phyloP scores from a whole-genome alignment of 1,139 yeast species.

The Yamadazyma epiphylla region DNA sequence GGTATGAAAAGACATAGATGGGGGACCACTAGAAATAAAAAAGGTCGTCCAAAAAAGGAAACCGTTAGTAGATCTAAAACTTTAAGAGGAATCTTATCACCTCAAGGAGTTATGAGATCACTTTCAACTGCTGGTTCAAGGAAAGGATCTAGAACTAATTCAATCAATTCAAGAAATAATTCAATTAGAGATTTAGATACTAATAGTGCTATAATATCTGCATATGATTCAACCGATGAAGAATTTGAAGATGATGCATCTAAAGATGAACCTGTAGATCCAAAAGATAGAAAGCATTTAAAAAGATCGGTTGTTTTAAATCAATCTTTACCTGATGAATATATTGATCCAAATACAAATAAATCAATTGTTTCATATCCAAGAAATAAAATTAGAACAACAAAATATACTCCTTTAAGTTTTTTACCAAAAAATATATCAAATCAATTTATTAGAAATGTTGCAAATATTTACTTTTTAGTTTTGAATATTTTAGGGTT shows the following conservation, averaged over 20 bases:
- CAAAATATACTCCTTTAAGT: conserved; percentile 88
- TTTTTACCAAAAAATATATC: conserved; percentile 82
- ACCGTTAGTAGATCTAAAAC: conserved; percentile 47
- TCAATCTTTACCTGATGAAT: conserved; percentile 60
- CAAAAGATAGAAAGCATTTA: conserved; percentile 37
- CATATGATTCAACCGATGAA: conserved; percentile 27
- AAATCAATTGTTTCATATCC: conserved; percentile 33
- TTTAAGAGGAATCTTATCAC: conserved; percentile 27
- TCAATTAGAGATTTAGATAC: conserved; percentile 14
- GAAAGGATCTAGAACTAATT: conserved; percentile 5
- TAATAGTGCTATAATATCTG: conserved; percentile 16
- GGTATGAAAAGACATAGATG: conserved; percentile 74
- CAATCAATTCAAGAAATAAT: conserved; percentile 6
- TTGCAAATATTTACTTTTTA: conserved; percentile 87
- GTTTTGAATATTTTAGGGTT: conserved; percentile 79
- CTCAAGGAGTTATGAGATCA: conserved; percentile 10
- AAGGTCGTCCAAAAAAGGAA: conserved; percentile 58
- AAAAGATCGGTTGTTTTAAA: conserved; percentile 65
- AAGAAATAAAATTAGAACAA: conserved; percentile 73
- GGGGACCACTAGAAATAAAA: conserved; percentile 83
- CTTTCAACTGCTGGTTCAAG: conserved; percentile 5
- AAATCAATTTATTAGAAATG: conserved; percentile 72
- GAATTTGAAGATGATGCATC: conserved; percentile 17
- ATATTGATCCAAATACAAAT: conserved; percentile 45
- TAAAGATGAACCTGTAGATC: conserved; percentile 27